phyloP scores from a whole-genome alignment of 2,329 filamentous ascomycete species.

The Coleophoma crateriformis region DNA sequence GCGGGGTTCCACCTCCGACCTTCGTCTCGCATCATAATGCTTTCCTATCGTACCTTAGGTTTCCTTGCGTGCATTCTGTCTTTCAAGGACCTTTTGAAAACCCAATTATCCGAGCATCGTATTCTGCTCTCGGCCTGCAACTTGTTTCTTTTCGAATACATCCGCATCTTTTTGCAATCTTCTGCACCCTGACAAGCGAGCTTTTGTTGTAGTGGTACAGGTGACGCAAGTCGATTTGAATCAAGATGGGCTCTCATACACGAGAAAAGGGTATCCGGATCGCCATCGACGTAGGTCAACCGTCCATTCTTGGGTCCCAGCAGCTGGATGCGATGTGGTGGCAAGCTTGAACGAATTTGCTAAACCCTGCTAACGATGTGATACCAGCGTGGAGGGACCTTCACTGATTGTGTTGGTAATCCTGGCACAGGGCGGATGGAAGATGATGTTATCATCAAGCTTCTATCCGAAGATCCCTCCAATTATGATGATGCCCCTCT shows the following conservation, averaged over 20 bases:
- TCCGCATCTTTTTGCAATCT: too few species aligned
- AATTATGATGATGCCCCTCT: constrained; percentile 91
- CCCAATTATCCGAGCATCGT: too few species aligned
- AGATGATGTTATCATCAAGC: constrained; percentile 78
- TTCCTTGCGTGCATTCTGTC: too few species aligned
- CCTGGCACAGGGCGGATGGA: constrained; percentile 62
- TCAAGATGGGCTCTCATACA: constrained; percentile 11
- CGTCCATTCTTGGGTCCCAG: constrained; percentile 1
- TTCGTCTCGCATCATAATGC: too few species aligned
- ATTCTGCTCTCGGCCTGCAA: too few species aligned
- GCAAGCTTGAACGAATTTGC: background rate
- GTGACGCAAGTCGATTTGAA: too few species aligned
- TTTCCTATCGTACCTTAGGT: too few species aligned
- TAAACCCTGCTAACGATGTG: background rate
- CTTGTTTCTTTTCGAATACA: too few species aligned
- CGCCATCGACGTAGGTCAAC: constrained; percentile 44
- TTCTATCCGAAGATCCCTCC: constrained; percentile 81
- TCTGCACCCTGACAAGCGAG: too few species aligned
- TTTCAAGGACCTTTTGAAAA: too few species aligned
- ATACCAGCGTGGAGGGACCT: constrained; percentile 71
- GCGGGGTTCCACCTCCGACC: background rate
- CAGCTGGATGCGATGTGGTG: background rate
- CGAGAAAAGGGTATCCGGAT: constrained; percentile 58
- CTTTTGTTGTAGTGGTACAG: too few species aligned
- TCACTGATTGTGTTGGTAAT: constrained; percentile 88